Conservation (phyloP, 495 filamentous ascomycete genomes). For the Penicillium canescens region DNA sequence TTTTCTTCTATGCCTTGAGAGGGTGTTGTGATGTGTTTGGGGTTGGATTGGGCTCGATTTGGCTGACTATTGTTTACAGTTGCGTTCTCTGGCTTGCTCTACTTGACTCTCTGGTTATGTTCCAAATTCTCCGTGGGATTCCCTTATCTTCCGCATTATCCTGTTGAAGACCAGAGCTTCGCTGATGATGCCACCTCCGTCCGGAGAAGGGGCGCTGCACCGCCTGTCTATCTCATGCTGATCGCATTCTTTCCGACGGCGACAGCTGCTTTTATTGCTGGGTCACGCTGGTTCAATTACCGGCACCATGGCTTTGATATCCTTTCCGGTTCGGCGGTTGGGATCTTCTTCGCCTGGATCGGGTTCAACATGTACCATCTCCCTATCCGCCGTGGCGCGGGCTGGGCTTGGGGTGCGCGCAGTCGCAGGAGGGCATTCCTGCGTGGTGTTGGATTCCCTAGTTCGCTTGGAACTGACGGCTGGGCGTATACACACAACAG, state of each 20-base stretch:
- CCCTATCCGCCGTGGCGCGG: constrained; percentile 60
- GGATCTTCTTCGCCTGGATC: constrained; percentile 54
- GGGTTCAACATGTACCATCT: constrained; percentile 69
- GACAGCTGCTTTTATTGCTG: constrained; percentile 60
- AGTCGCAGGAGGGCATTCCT: constrained; percentile 51
- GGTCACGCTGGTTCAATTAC: constrained; percentile 64
- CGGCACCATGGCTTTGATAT: constrained; percentile 67
- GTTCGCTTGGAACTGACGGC: constrained; percentile 38
- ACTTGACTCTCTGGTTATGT: constrained; percentile 63
- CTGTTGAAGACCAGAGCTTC: constrained; percentile 27
- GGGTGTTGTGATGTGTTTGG: not conserved
- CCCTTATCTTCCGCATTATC: constrained; percentile 54
- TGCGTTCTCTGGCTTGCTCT: constrained; percentile 62
- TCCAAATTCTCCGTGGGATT: constrained; percentile 64
- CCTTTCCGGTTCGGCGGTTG: constrained; percentile 58
- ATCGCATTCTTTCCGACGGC: constrained; percentile 57
- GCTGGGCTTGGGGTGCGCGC: constrained; percentile 54
- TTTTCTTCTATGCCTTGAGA: not conserved
- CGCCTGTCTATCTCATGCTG: constrained; percentile 55
- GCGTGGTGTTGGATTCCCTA: constrained; percentile 59
- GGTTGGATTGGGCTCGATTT: too few relatives aligned
- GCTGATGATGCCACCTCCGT: constrained; percentile 27
- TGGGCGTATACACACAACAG: constrained; percentile 22
- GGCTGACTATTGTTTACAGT: constrained; percentile 35
- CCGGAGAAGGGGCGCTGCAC: constrained; percentile 55